A percentile compares a stretch with the other conserved stretches of the same genome.
Evolutionary conservation across 2,329 filamentous ascomycete species (phyloP).

Genomic region (Ceratocystis papillata): DNA sequence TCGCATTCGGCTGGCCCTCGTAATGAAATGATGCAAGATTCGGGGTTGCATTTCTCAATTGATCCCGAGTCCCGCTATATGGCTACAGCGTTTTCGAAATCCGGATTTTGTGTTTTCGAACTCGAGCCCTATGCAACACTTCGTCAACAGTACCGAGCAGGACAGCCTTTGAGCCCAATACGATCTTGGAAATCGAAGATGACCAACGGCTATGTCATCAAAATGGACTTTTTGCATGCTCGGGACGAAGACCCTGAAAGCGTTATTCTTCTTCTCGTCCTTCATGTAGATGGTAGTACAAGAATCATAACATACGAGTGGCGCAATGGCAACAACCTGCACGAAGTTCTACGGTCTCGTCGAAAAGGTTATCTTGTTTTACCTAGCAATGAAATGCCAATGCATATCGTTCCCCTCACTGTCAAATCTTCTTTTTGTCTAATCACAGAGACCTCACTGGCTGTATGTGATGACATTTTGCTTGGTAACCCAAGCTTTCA

Average conservation of each 20-base stretch:
- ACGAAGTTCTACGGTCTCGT: slow-evolving; percentile 34
- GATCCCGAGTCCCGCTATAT: slow-evolving; percentile 63
- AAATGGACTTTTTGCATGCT: slow-evolving; percentile 77
- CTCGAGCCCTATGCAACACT: slow-evolving; percentile 48
- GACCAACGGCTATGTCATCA: slow-evolving; percentile 65
- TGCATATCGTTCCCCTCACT: slow-evolving; percentile 61
- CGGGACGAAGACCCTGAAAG: slow-evolving; percentile 57
- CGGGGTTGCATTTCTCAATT: slow-evolving; percentile 57
- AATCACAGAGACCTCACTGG: slow-evolving; percentile 50
- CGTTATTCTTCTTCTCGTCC: slow-evolving; percentile 63
- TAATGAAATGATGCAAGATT: slow-evolving; percentile 41
- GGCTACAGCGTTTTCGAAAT: slow-evolving; percentile 60
- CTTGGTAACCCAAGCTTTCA: slow-evolving; percentile 41
- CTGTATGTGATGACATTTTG: slow-evolving; percentile 46
- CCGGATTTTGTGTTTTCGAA: slow-evolving; percentile 60
- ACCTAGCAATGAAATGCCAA: slow-evolving; percentile 44
- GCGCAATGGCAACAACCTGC: slow-evolving; percentile 43
- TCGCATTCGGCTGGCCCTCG: slow-evolving; percentile 49
- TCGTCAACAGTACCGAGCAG: slow-evolving; percentile 39
- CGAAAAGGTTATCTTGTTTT: slow-evolving; percentile 43
- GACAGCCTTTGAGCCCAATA: slow-evolving; percentile 48
- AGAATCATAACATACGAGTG: slow-evolving; percentile 51
- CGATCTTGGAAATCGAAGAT: slow-evolving; percentile 35
- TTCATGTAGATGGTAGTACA: slow-evolving; percentile 40
- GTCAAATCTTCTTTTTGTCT: slow-evolving; percentile 60